Evolutionary conservation across 495 filamentous ascomycete genomes (phyloP), one percentile per base, ranked within the genome.

Genomic region (Tetracladium marchalianum): DNA sequence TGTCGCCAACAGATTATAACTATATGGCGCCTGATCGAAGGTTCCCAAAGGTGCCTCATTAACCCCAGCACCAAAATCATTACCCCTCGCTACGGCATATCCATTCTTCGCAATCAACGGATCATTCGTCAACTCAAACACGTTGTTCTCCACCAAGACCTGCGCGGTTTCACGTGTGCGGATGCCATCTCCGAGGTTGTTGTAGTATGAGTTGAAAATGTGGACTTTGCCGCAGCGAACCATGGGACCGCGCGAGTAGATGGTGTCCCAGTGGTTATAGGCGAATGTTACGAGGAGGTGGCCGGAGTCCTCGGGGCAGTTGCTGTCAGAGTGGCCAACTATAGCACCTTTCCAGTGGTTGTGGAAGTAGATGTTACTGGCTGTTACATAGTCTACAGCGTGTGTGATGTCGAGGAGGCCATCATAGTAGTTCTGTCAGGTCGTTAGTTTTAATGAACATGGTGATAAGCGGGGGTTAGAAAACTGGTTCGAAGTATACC

Each of bases 81-180:
- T n/a, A 27, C 22, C 22, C 22, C 22, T 27, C 22, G 22, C 22
- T 3, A 27, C 22, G 22, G 22, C 22, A 1, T 71, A 68, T 10
- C 60, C 69, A 44, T 83, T 71, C 13, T 64, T 69, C 31, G 69
- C 71, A 60, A 75, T 76, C 19, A 84, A 65, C 0, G 68, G 59
- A 51, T 74, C 63, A 37, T 63, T 61, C 27, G 55, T 57, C 13
- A 57, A 53, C n/a, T 60, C 62, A 54, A 81, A 84, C 16, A 62
- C 65, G 55, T 71, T 80, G 45, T 68, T 75, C 66, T 83, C 68
- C 36, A 81, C 72, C 11, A 82, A 64, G 1, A 80, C 52, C 63
- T 83, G 77, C 7, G 81, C 81, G 22, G 76, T 77, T 43, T 76
- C 61, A 37, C 81, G 76, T n/a, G 76, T 76, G 64, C 84, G 82